phyloP scores from a whole-genome alignment of 345 rosid genomes.

The Rhodamnia rubescens region DNA sequence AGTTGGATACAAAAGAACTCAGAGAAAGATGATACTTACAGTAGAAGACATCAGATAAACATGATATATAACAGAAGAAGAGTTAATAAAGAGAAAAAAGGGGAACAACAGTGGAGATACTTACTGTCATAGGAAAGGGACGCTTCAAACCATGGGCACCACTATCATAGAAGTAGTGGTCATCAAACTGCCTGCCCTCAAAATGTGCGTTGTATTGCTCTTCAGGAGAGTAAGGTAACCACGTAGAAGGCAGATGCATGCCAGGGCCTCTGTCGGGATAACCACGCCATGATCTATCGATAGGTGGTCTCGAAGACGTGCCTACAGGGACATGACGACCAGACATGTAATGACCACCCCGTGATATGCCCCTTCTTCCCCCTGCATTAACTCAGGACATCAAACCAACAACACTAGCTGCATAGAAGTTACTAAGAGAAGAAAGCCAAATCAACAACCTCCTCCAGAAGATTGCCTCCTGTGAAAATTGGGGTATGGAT shows the following conservation, averaged over 20 bases:
- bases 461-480: slow-evolving; percentile 22
- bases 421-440: not conserved
- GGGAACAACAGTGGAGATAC: not conserved
- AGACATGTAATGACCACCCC: slow-evolving; percentile 27
- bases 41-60: not conserved
- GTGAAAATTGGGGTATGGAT: slow-evolving; percentile 14
- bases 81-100: not conserved
- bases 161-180: slow-evolving; percentile 30
- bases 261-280: slow-evolving; percentile 19
- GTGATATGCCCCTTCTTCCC: slow-evolving; percentile 31
- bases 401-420: not conserved
- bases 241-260: slow-evolving; percentile 18
- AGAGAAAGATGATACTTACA: not conserved
- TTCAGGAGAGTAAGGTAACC: slow-evolving; percentile 34
- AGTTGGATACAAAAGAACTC: not conserved
- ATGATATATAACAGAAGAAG: not conserved
- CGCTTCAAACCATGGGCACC: slow-evolving; percentile 34
- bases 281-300: slow-evolving; percentile 28
- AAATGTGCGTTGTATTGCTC: slow-evolving; percentile 28
- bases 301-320: slow-evolving; percentile 31
- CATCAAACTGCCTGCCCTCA: slow-evolving; percentile 26
- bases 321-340: slow-evolving; percentile 8
- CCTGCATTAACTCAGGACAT: slow-evolving; percentile 12
- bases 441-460: slow-evolving; percentile 5
- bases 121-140: slow-evolving; percentile 32